These are phyloP conservation scores for Mallotus japonicus DNA, from an alignment of 441 rosid genomes.

Conservation along the genomic window DNA sequence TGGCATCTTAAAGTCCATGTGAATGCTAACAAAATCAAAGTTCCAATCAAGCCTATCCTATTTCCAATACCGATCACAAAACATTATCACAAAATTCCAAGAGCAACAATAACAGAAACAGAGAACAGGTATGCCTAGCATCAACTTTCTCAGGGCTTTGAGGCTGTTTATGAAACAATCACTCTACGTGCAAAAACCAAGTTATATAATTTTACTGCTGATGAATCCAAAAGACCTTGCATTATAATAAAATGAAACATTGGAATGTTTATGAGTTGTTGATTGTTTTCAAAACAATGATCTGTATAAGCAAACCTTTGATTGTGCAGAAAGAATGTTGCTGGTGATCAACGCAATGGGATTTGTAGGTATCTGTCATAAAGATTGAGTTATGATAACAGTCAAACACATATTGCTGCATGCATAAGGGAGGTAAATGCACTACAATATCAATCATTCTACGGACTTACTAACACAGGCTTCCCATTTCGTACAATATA, in stretches of 20 bases:
- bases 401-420: conserved; percentile 11
- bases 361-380: conserved; percentile 71
- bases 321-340: conserved; percentile 65
- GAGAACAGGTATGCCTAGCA: background rate
- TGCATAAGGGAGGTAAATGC: conserved; percentile 11
- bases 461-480: conserved; percentile 65
- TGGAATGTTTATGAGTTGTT: background rate
- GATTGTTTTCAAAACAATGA: conserved; percentile 7
- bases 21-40: background rate
- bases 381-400: conserved; percentile 17
- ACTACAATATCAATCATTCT: background rate
- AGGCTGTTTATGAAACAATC: conserved; percentile 1
- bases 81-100: background rate
- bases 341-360: conserved; percentile 66
- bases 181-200: conserved; percentile 5
- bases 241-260: background rate
- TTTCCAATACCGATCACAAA: background rate
- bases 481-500: conserved; percentile 72
- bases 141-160: background rate
- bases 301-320: conserved; percentile 63
- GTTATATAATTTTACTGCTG: background rate
- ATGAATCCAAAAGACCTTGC: background rate
- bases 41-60: background rate
- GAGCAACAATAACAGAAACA: background rate
- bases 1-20: background rate